phyloP scores from a whole-genome alignment of 257 asterid species.

The Ligustrum vulgare region DNA sequence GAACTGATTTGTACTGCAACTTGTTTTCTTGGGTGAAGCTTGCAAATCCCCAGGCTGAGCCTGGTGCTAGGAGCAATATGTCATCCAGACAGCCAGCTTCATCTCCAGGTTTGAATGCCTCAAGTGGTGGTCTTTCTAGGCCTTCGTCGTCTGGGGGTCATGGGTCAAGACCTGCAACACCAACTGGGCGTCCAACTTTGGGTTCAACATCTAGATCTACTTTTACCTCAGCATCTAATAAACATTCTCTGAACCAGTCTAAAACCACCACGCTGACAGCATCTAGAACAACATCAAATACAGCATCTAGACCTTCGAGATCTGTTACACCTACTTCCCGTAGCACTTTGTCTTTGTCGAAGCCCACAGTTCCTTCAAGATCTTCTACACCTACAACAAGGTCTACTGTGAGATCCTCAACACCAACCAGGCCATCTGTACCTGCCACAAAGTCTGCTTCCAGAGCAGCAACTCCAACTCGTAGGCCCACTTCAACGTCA shows the following conservation, averaged over 20 bases:
- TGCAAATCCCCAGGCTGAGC: conserved; percentile 73
- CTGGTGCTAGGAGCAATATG: conserved; percentile 60
- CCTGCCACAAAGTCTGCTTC: conserved; percentile 73
- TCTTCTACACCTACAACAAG: conserved; percentile 89
- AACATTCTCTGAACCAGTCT: conserved; percentile 35
- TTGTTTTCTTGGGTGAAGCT: conserved; percentile 56
- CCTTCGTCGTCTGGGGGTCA: conserved; percentile 89
- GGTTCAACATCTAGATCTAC: conserved; percentile 50
- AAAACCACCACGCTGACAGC: conserved; percentile 44
- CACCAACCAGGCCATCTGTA: conserved; percentile 64
- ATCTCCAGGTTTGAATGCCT: conserved; percentile 65
- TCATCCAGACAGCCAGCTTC: conserved; percentile 62
- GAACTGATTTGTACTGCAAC: conserved; percentile 28
- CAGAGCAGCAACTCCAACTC: conserved; percentile 85
- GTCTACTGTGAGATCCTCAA: conserved; percentile 73
- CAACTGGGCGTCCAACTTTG: conserved; percentile 77
- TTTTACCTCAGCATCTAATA: conserved; percentile 39
- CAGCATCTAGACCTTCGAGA: conserved; percentile 67
- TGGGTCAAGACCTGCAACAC: conserved; percentile 87
- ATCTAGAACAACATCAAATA: conserved; percentile 44
- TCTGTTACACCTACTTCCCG: conserved; percentile 90
- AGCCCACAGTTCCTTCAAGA: conserved; percentile 68
- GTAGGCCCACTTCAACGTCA: conserved; percentile 51
- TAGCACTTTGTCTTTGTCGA: conserved; percentile 48
- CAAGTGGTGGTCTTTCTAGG: conserved; percentile 67